phyloP scores from a whole-genome alignment of 176 grass and related monocot species.

The Musa troglodytarum region DNA sequence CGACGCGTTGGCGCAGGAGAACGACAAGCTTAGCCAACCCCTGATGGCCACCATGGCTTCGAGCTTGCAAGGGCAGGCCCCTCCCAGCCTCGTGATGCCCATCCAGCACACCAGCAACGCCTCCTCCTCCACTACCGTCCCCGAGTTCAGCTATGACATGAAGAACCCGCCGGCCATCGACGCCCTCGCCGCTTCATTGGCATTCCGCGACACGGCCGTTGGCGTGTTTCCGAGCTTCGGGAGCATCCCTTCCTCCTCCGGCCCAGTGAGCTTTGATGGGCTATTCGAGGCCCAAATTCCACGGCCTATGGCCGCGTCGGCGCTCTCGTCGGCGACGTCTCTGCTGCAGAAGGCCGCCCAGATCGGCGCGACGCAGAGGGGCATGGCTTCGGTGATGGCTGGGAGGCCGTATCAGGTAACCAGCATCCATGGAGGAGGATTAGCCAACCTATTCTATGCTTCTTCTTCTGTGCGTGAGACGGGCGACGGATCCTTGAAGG shows the following conservation, averaged over 20 bases:
- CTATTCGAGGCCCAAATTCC: background rate
- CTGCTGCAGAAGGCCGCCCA: conserved; percentile 57
- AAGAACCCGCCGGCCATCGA: conserved; percentile 25
- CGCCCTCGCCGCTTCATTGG: conserved; percentile 17
- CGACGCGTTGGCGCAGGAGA: conserved; percentile 53
- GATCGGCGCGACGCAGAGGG: conserved; percentile 29
- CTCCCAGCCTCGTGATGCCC: conserved; percentile 5
- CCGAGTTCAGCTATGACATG: conserved; percentile 16
- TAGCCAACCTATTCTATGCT: background rate
- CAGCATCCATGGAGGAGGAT: conserved; percentile 23
- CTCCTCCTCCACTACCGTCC: background rate
- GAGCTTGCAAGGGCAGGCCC: conserved; percentile 32
- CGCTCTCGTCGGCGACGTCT: conserved; percentile 57
- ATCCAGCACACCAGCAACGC: background rate
- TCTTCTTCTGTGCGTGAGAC: background rate
- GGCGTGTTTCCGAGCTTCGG: conserved; percentile 47
- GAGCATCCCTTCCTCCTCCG: background rate
- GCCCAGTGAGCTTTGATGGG: conserved; percentile 3
- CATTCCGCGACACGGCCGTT: conserved; percentile 23
- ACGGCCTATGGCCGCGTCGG: background rate
- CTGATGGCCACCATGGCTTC: conserved; percentile 63
- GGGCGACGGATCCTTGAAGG: background rate
- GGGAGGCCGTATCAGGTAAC: conserved; percentile 21
- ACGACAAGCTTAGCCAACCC: conserved; percentile 43
- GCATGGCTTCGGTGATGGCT: conserved; percentile 11